Base-by-base conservation (phyloP, 2,329 filamentous ascomycete species). In the Aspergillus sp. region DNA sequence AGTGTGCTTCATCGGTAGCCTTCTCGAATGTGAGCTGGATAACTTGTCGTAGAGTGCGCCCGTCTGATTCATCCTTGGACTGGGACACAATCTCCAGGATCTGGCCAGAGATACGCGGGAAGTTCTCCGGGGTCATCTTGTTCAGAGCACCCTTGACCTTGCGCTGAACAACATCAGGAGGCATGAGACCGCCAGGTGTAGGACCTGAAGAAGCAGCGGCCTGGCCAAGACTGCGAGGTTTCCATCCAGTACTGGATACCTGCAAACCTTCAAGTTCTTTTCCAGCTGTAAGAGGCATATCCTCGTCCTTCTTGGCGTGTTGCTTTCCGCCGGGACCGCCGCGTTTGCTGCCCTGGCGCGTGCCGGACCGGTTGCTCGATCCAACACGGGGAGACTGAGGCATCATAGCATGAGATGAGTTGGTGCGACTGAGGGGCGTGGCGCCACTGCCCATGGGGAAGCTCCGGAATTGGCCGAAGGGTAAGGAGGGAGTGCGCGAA, bases 61-160 rank as follows among this genome's bases (percentile, higher is more conserved):
- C 95, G 69, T 99, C 95, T 21, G 86, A 85, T 79, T 99, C 95
- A 68, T 96, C 90, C 84, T 96, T 96, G 54, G 93, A 98, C 75
- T 99, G 95, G 21, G 86, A 90, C 27, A 93, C 92, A 73, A 99
- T 99, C 54, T 87, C 83, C 31, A 99, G 84, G 62, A 99, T 96
- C 75, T 97, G 92, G 62, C 93, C 90, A 6, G 95, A 86, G 66
- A 99, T 96, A 79, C 89, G 92, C 73, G 96, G 93, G 69, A 99
- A 99, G 73, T 98, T 99, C 79, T 99, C 95, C 0, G 95, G 95
- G 0, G 95, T 98, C 95, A 99, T 98, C 89, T 99, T 99, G 87
- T 99, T 99, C 69, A 99, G 82, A 61, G 90, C 90, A 63, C 92
- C 90, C 87, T 99, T 99, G 74, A 99, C 95, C 87, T 99, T 99